These are phyloP conservation scores for Fusarium scirpi DNA, from an alignment of 2,329 filamentous ascomycete species.

Conservation along the genomic window DNA sequence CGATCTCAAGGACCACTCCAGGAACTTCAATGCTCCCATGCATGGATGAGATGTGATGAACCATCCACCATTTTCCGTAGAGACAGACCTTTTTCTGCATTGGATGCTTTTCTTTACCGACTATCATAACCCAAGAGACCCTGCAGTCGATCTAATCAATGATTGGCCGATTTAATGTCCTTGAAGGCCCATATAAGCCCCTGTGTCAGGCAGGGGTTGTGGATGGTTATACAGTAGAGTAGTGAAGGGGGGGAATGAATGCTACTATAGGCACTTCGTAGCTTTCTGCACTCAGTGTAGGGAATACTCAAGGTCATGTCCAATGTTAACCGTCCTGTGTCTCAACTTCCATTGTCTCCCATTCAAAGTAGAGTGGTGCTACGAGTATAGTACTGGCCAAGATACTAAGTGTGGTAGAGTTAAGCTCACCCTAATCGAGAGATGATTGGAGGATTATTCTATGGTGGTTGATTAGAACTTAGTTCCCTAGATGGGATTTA, in stretches of 20 bases:
- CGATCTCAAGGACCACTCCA: slow-evolving; percentile 26
- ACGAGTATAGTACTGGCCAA: not conserved
- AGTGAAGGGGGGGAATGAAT: too few relatives aligned
- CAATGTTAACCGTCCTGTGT: not conserved
- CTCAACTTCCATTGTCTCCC: not conserved
- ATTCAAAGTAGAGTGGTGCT: not conserved
- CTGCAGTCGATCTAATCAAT: slow-evolving; percentile 11
- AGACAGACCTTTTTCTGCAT: not conserved
- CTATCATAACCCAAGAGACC: slow-evolving; percentile 15
- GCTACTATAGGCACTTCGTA: not conserved
- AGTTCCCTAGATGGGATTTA: not conserved
- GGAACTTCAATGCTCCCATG: slow-evolving; percentile 12
- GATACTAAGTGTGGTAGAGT: not conserved
- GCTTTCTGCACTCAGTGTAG: too few relatives aligned
- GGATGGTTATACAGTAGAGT: not conserved
- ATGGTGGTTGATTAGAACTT: not conserved
- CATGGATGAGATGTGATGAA: not conserved
- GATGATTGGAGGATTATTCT: slow-evolving; percentile 3
- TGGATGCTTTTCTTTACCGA: slow-evolving; percentile 23
- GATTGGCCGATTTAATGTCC: slow-evolving; percentile 25
- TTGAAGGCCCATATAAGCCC: slow-evolving; percentile 16
- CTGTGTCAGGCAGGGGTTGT: slow-evolving; percentile 22
- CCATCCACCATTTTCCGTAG: not conserved
- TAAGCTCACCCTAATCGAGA: not conserved
- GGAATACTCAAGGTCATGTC: not conserved